phyloP scores from a whole-genome alignment of 176 grass and related monocot genomes.

The Zoysia pacifica region DNA sequence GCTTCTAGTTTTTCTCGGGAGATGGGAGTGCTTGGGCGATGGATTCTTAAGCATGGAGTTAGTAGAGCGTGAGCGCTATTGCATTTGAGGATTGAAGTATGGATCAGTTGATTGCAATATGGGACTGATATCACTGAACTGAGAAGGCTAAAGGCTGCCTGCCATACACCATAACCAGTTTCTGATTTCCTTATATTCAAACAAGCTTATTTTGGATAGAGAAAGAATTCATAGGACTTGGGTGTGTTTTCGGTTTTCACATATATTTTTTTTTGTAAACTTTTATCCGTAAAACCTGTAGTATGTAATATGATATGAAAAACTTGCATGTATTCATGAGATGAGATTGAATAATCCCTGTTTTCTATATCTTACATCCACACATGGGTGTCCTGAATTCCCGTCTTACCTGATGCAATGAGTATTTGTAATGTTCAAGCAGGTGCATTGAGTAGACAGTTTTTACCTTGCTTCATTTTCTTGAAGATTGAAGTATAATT shows the following conservation, averaged over 20 bases:
- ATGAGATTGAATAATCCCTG: constrained; percentile 7
- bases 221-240: not conserved
- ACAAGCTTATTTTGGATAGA: constrained; percentile 4
- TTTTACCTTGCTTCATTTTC: constrained; percentile 28
- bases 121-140: not conserved
- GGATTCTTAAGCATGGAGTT: not conserved
- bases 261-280: constrained; percentile 13
- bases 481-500: constrained; percentile 33
- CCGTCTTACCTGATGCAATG: not conserved
- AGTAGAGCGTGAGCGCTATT: constrained; percentile 1
- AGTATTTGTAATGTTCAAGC: constrained; percentile 10
- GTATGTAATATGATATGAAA: not conserved
- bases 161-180: not conserved
- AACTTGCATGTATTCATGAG: not conserved
- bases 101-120: not conserved
- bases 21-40: not conserved
- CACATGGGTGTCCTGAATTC: not conserved
- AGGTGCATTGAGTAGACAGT: not conserved
- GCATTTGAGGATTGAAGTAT: constrained; percentile 14
- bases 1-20: not conserved
- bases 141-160: not conserved
- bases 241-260: not conserved
- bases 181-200: not conserved
- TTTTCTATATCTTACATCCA: not conserved
- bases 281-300: not conserved